A percentile compares a stretch with the other conserved stretches of the same genome.
Conservation (phyloP, 2,329 filamentous ascomycete genomes). For the Ceratocystis destructans region DNA sequence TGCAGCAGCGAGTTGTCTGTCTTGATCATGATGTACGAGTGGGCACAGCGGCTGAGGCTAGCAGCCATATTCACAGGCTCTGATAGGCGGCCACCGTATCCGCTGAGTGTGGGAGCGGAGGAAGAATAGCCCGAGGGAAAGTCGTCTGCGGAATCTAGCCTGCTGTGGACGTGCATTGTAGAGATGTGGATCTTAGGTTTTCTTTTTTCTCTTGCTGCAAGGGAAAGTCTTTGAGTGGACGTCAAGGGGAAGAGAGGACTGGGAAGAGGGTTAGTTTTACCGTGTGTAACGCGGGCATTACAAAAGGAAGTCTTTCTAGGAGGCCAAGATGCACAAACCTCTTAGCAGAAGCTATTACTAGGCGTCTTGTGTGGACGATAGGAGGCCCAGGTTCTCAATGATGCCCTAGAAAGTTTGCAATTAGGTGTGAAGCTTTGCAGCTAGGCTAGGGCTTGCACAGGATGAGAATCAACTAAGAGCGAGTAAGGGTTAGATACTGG, state of each 20-base stretch:
- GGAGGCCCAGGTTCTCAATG: too few relatives aligned
- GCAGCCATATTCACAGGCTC: slow-evolving; percentile 15
- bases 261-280: neutral
- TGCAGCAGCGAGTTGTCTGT: slow-evolving; percentile 51
- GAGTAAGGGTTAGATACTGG: too few relatives aligned
- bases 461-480: too few relatives aligned
- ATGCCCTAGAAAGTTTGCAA: too few relatives aligned
- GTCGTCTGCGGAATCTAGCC: neutral
- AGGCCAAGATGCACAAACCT: too few relatives aligned
- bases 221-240: neutral
- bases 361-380: too few relatives aligned
- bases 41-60: slow-evolving; percentile 35
- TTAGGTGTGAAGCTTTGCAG: too few relatives aligned
- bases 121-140: neutral
- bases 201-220: slow-evolving; percentile 6
- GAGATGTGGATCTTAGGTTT: neutral
- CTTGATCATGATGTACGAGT: slow-evolving; percentile 53
- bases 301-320: neutral
- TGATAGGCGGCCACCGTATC: neutral
- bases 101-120: neutral
- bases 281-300: neutral
- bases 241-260: neutral
- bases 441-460: too few relatives aligned
- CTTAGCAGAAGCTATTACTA: too few relatives aligned
- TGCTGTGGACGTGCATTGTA: slow-evolving; percentile 2